Evolutionary conservation across 2,329 filamentous ascomycete species (phyloP).

Genomic region (Beauveria brongniartii): DNA sequence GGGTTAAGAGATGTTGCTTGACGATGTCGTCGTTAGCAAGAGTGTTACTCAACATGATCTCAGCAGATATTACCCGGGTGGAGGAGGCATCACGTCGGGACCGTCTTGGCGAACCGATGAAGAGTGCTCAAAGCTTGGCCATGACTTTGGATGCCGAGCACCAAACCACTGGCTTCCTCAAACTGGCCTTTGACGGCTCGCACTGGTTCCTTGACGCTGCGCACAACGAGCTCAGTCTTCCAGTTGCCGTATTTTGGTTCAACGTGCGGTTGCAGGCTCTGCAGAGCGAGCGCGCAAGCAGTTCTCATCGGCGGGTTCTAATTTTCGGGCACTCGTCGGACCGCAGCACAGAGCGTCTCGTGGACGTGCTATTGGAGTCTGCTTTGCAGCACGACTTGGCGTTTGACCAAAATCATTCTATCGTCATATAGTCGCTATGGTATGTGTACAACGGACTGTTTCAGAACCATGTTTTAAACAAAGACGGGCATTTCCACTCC

Average conservation of each 20-base stretch:
- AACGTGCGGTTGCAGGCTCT: not conserved
- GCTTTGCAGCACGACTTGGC: not conserved
- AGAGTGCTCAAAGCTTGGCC: too few relatives aligned
- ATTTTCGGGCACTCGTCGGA: constrained; percentile 1
- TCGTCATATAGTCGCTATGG: too few relatives aligned
- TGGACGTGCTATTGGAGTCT: not conserved
- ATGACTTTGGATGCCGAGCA: too few relatives aligned
- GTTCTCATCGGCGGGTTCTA: not conserved
- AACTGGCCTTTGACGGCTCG: not conserved
- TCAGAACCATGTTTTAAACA: not conserved
- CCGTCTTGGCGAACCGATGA: too few relatives aligned
- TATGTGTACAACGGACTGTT: too few relatives aligned
- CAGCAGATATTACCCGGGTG: too few relatives aligned
- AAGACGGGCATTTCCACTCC: not conserved
- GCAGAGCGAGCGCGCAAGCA: not conserved
- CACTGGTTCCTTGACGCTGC: constrained; percentile 6
- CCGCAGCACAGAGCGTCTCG: not conserved
- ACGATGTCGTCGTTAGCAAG: too few relatives aligned
- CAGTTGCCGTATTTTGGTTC: not conserved
- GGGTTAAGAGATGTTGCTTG: too few relatives aligned
- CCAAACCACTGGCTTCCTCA: too few relatives aligned
- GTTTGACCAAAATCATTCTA: not conserved
- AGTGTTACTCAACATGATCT: too few relatives aligned
- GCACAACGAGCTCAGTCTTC: constrained; percentile 6
- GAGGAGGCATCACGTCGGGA: too few relatives aligned